A percentile compares a stretch with the other conserved stretches of the same genome.
phyloP scores from a whole-genome alignment of 2,329 filamentous ascomycete genomes.

The Furcasterigmium sp. region DNA sequence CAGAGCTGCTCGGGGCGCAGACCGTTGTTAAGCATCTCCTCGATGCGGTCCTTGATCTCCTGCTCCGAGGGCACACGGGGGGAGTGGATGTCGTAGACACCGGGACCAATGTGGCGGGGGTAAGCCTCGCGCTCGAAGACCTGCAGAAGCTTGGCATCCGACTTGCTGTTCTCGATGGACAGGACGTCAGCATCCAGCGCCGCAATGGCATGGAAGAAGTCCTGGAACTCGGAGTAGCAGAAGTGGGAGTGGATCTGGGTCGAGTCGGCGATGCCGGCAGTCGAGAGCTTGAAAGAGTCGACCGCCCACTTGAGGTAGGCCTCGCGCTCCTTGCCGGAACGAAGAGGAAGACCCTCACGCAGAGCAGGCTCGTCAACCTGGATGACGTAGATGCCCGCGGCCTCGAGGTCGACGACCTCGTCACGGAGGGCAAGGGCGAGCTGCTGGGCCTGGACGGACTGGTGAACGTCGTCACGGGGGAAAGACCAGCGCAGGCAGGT shows the following conservation, averaged over 20 bases:
- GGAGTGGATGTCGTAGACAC: constrained; percentile 99
- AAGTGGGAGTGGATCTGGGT: constrained; percentile 99
- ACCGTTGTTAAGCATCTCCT: constrained; percentile 89
- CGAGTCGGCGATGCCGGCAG: constrained; percentile 85
- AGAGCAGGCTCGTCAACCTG: constrained; percentile 99
- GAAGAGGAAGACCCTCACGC: constrained; percentile 97
- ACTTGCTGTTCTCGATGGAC: constrained; percentile 99
- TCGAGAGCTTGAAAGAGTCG: constrained; percentile 94
- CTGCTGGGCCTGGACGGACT: constrained; percentile 98
- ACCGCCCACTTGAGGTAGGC: constrained; percentile 97
- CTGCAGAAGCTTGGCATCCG: constrained; percentile 96
- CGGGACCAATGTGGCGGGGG: constrained; percentile 95
- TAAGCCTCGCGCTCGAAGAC: constrained; percentile 98
- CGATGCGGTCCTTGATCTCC: constrained; percentile 96
- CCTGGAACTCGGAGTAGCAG: constrained; percentile 99
- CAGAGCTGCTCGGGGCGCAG: constrained; percentile 98
- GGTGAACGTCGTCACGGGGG: constrained; percentile 98
- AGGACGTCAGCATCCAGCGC: constrained; percentile 97
- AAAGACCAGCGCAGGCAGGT: constrained; percentile 99
- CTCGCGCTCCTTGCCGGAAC: constrained; percentile 87
- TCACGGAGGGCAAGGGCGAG: constrained; percentile 97
- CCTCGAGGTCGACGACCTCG: constrained; percentile 96
- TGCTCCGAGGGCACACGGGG: constrained; percentile 94
- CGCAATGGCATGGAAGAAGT: constrained; percentile 99
- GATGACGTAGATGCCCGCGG: constrained; percentile 94